Base-by-base conservation (phyloP, 345 rosid species). In the Pugionium dolabratum region DNA sequence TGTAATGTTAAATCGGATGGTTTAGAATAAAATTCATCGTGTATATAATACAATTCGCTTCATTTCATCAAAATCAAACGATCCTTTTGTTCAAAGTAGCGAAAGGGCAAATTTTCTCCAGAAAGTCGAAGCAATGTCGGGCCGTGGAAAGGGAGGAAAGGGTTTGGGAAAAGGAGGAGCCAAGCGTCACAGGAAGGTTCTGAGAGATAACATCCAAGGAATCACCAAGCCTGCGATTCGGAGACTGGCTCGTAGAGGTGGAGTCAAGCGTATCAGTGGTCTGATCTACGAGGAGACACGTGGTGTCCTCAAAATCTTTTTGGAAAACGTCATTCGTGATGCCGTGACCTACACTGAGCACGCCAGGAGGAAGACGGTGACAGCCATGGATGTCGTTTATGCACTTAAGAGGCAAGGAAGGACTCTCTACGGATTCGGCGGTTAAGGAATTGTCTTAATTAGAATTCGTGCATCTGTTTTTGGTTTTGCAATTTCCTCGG, bases 251-350 rank as follows among this genome's bases (percentile, higher is more conserved):
- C 71, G 76, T 48, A 64, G 76, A 60, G 76, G 71, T 54, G 76
- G 76, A 7, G 76, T 72, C 6, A 72, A 72, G 65, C 76, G 76
- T 63, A 72, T 72, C 37, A 72, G 76, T 56, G 76, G 76, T 32
- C 11, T 71, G 1, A 71, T 71, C 56, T 71, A 71, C 25, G 75
- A 71, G 2, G 75, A 71, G 69, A 71, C 75, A 0, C 69, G 69
- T 28, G 75, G 75, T 0, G 75, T 71, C 5, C 75, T 71, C 44
- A 71, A 71, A 58, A 71, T 71, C 64, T 71, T 71, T 49, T 47
- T 71, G 49, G 75, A 71, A 57, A 71, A 71, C 37, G 75, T 71
- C 1, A 71, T 71, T 30, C 75, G 69, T 39, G 75, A 71, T 7
- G 69, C 75, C 11, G 75, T 71, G 0, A 71, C 75, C 1, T 71